Conservation (phyloP, 2,329 filamentous ascomycete genomes). For the Orbilia ellipsospora region DNA sequence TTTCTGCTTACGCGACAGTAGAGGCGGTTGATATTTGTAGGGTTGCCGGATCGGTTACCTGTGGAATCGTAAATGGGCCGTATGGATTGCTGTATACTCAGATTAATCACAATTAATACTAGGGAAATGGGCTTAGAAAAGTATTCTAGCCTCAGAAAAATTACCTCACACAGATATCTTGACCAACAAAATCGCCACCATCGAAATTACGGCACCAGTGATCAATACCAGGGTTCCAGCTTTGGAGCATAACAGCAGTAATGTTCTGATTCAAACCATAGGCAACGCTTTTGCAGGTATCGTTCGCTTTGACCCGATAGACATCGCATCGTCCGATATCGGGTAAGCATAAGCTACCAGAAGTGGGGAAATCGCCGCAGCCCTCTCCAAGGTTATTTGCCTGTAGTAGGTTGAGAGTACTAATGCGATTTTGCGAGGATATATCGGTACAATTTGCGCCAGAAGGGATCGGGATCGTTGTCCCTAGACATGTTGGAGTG, state of each 20-base stretch:
- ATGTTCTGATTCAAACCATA: slow-evolving; percentile 46
- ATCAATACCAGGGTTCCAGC: slow-evolving; percentile 59
- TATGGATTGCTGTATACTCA: slow-evolving; percentile 26
- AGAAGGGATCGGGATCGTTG: slow-evolving; percentile 36
- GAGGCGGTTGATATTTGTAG: slow-evolving; percentile 43
- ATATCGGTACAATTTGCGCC: slow-evolving; percentile 46
- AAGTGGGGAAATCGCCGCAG: slow-evolving; percentile 56
- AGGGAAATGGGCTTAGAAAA: neutral
- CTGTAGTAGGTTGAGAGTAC: slow-evolving; percentile 55
- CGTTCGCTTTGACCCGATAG: slow-evolving; percentile 55
- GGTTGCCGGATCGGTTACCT: slow-evolving; percentile 31
- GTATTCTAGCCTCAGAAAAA: neutral
- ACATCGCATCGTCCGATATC: slow-evolving; percentile 56
- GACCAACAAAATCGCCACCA: slow-evolving; percentile 45
- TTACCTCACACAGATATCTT: slow-evolving; percentile 57
- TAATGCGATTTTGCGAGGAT: slow-evolving; percentile 42
- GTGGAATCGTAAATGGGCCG: slow-evolving; percentile 37
- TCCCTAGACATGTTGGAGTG: slow-evolving; percentile 44
- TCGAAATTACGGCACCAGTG: slow-evolving; percentile 57
- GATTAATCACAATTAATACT: slow-evolving; percentile 9
- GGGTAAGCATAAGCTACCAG: slow-evolving; percentile 56
- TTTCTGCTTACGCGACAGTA: slow-evolving; percentile 30
- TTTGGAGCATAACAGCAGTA: slow-evolving; percentile 55
- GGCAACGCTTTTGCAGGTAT: slow-evolving; percentile 57
- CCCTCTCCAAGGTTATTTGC: slow-evolving; percentile 57